phyloP scores from a whole-genome alignment of 805 yeast genomes.

The Saccharomycopsis oosterbeekiorum region DNA sequence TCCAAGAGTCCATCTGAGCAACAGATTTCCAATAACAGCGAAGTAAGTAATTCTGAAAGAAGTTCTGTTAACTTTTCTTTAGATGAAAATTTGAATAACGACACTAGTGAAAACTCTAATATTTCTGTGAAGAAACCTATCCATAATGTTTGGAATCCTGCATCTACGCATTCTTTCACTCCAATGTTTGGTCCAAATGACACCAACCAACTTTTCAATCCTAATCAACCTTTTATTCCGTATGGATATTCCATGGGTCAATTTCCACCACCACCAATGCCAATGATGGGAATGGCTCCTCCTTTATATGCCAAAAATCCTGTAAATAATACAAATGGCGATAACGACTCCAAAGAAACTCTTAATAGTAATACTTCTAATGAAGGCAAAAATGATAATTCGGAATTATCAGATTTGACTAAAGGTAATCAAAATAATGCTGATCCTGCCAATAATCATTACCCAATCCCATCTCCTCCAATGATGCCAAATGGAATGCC shows the following conservation, averaged over 20 bases:
- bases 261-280: constrained; percentile 22
- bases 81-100: constrained; percentile 14
- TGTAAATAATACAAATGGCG: constrained; percentile 4
- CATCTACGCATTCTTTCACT: constrained; percentile 49
- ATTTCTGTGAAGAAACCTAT: not conserved
- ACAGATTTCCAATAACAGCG: constrained; percentile 21
- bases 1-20: constrained; percentile 35
- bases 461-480: not conserved
- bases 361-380: not conserved
- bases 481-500: not conserved
- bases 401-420: not conserved
- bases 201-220: constrained; percentile 20
- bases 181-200: constrained; percentile 29
- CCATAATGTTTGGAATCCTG: constrained; percentile 54
- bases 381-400: not conserved
- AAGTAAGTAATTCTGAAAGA: constrained; percentile 8
- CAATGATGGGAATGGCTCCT: constrained; percentile 26
- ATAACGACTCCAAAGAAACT: constrained; percentile 13
- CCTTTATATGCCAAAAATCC: constrained; percentile 3
- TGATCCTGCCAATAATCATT: not conserved
- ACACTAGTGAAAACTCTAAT: constrained; percentile 11
- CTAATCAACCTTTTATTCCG: constrained; percentile 27
- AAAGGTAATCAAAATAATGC: not conserved
- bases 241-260: constrained; percentile 29
- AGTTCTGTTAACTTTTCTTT: constrained; percentile 7